phyloP scores from a whole-genome alignment of 2,329 filamentous ascomycete genomes.

The Arthrobotrys musiformis region DNA sequence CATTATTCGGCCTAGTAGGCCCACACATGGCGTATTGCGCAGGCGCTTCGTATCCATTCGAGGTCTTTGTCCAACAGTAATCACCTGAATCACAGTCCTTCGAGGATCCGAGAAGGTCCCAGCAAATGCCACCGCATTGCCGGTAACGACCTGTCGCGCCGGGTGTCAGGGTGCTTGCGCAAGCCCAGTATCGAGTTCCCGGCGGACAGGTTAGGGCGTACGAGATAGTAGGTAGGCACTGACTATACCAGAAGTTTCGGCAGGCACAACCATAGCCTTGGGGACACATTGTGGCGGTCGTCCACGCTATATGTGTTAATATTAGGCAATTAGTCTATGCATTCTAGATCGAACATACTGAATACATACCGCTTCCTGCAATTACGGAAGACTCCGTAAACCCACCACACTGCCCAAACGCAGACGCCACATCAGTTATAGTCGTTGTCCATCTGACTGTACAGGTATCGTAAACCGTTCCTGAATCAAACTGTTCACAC shows the following conservation, averaged over 20 bases:
- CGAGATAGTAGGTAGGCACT: slow-evolving; percentile 44
- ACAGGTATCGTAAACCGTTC: slow-evolving; percentile 22
- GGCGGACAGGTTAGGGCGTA: slow-evolving; percentile 27
- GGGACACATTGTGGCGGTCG: slow-evolving; percentile 38
- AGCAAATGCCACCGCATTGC: slow-evolving; percentile 43
- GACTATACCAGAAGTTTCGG: slow-evolving; percentile 49
- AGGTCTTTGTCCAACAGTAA: slow-evolving; percentile 32
- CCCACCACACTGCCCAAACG: slow-evolving; percentile 44
- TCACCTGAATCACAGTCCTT: slow-evolving; percentile 28
- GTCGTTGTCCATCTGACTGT: slow-evolving; percentile 38
- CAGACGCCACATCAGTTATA: slow-evolving; percentile 39
- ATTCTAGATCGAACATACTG: not conserved
- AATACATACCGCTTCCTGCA: slow-evolving; percentile 36
- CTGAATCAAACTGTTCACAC: slow-evolving; percentile 24
- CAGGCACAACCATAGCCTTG: slow-evolving; percentile 40
- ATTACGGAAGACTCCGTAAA: slow-evolving; percentile 38
- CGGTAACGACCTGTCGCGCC: slow-evolving; percentile 18
- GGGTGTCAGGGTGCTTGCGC: slow-evolving; percentile 17
- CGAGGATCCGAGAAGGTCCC: slow-evolving; percentile 24
- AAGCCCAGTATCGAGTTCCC: slow-evolving; percentile 38
- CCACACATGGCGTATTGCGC: slow-evolving; percentile 38
- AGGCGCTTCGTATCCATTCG: slow-evolving; percentile 35
- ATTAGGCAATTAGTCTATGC: not conserved
- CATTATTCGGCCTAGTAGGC: slow-evolving; percentile 11
- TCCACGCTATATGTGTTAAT: slow-evolving; percentile 19